A percentile compares a stretch with the other conserved stretches of the same genome.
Evolutionary conservation across 192 early-diverging fungal species (phyloP).

Genomic region (Gorgonomyces haynaldii): DNA sequence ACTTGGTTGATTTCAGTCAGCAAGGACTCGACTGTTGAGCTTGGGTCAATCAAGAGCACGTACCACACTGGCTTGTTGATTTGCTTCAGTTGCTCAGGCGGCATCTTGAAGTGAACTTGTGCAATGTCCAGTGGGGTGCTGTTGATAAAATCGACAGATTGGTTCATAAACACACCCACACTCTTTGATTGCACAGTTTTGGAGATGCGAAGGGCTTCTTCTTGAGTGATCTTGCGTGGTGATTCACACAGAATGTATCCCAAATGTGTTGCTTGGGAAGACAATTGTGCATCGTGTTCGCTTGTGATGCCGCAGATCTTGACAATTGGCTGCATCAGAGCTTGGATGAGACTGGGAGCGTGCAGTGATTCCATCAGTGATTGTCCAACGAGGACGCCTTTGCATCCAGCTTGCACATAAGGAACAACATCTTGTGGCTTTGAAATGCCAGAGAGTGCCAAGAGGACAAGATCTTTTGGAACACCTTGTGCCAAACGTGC

Average conservation of each 20-base stretch:
- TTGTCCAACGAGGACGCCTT: conserved; percentile 85
- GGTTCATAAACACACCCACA: conserved; percentile 91
- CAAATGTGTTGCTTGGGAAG: conserved; percentile 74
- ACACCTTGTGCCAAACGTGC: conserved; percentile 66
- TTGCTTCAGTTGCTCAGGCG: conserved; percentile 46
- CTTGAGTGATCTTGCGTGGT: conserved; percentile 60
- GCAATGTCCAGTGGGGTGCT: conserved; percentile 72
- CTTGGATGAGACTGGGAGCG: conserved; percentile 61
- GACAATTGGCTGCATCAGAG: conserved; percentile 55
- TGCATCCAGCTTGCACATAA: conserved; percentile 66
- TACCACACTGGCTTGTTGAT: conserved; percentile 80
- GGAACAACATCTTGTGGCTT: conserved; percentile 66
- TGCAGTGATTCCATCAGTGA: conserved; percentile 80
- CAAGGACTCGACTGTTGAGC: conserved; percentile 35
- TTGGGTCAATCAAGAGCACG: conserved; percentile 63
- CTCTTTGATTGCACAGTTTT: conserved; percentile 70
- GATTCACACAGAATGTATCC: conserved; percentile 86
- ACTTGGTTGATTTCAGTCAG: conserved; percentile 1
- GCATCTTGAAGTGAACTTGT: conserved; percentile 86
- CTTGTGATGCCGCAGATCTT: conserved; percentile 91
- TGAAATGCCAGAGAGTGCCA: conserved; percentile 87
- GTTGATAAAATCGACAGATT: conserved; percentile 64
- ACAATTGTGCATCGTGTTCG: conserved; percentile 66
- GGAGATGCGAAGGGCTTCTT: conserved; percentile 32
- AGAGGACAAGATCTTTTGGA: conserved; percentile 55